A percentile compares a stretch with the other conserved stretches of the same genome.
Conservation (phyloP, 1,139 yeast genomes). For the Saccharomyces hybrid region DNA sequence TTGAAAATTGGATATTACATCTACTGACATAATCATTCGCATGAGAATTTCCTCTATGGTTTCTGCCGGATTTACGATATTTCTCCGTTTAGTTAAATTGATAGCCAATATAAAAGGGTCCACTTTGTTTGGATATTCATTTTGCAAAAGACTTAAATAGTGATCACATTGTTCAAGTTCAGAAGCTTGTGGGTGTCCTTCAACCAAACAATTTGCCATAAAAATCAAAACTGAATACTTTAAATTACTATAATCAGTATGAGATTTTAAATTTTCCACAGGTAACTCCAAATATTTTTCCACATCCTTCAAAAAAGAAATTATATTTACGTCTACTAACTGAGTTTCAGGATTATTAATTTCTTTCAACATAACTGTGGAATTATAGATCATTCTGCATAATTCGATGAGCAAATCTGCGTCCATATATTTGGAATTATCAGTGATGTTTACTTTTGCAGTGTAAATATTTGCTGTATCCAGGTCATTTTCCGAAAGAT, state of each 20-base stretch:
- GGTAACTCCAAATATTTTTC: conserved; percentile 11
- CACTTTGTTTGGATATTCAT: conserved; percentile 18
- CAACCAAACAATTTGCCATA: conserved; percentile 12
- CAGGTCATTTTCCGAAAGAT: conserved; percentile 14
- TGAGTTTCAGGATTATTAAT: neutral
- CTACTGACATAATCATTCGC: conserved; percentile 19
- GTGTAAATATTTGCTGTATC: conserved; percentile 19
- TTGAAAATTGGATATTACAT: conserved; percentile 13
- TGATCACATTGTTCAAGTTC: conserved; percentile 6
- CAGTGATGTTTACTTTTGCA: conserved; percentile 11
- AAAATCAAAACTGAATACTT: conserved; percentile 12
- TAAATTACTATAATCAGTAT: conserved; percentile 15
- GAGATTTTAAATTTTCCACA: conserved; percentile 9
- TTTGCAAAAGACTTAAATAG: conserved; percentile 12
- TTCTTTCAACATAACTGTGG: conserved; percentile 5
- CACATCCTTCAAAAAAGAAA: conserved; percentile 8
- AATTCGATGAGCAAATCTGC: conserved; percentile 16
- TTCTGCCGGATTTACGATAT: conserved; percentile 3
- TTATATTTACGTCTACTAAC: neutral
- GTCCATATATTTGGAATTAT: conserved; percentile 6
- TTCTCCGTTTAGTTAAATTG: conserved; percentile 8
- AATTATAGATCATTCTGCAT: conserved; percentile 20
- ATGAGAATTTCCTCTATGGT: conserved; percentile 16
- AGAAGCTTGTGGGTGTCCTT: conserved; percentile 1
- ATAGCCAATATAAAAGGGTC: conserved; percentile 18